These are phyloP conservation scores for Hippophae rhamnoides DNA, from an alignment of 306 rosid species.

Conservation along the genomic window DNA sequence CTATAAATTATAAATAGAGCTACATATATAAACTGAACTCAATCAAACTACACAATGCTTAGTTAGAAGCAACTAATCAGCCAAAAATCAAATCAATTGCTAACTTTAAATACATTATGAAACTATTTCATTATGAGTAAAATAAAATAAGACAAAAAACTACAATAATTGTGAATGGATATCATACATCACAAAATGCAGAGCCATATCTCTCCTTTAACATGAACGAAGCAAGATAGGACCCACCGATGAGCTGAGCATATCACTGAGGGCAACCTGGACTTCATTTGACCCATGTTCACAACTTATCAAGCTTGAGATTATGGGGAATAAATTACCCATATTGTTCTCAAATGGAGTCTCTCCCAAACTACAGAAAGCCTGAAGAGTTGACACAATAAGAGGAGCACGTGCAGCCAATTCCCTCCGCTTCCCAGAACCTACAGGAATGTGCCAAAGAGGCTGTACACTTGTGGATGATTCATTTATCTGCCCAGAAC, in stretches of 20 bases:
- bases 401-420: constrained; percentile 88
- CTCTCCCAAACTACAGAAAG: constrained; percentile 67
- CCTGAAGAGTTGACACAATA: constrained; percentile 84
- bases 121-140: constrained; percentile 35
- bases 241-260: constrained; percentile 81
- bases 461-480: constrained; percentile 39
- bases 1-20: constrained; percentile 26
- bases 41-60: constrained; percentile 22
- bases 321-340: constrained; percentile 66
- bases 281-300: constrained; percentile 94
- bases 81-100: constrained; percentile 32
- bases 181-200: constrained; percentile 46
- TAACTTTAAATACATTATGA: constrained; percentile 43
- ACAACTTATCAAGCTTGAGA: constrained; percentile 73
- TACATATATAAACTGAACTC: constrained; percentile 29
- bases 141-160: constrained; percentile 19
- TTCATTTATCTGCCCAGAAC: constrained; percentile 37
- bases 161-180: constrained; percentile 31
- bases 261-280: constrained; percentile 80
- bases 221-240: constrained; percentile 77
- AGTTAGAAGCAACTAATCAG: constrained; percentile 28
- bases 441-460: constrained; percentile 75
- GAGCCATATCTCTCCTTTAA: constrained; percentile 38
- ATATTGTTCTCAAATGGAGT: constrained; percentile 64
- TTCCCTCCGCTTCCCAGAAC: constrained; percentile 81